phyloP scores from a whole-genome alignment of 2,329 filamentous ascomycete species.

The Cercospora sojina region DNA sequence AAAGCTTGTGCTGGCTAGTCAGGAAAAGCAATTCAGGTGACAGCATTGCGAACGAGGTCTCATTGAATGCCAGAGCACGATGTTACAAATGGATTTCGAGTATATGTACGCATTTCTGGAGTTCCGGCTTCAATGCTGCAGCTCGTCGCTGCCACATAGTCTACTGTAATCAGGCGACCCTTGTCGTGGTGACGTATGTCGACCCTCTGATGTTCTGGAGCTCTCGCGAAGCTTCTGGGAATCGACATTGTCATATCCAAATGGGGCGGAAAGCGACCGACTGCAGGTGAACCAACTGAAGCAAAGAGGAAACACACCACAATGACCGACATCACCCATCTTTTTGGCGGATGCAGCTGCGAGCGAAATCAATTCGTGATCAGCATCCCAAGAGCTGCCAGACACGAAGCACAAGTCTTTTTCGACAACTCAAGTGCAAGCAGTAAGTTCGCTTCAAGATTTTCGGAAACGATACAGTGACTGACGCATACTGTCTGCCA shows the following conservation, averaged over 20 bases:
- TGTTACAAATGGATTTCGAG: not conserved
- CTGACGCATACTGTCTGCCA: constrained; percentile 36
- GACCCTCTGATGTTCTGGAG: not conserved
- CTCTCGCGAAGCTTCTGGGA: constrained; percentile 5
- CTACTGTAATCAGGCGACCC: not conserved
- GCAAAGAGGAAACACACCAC: not conserved
- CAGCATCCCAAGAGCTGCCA: constrained; percentile 59
- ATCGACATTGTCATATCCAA: not conserved
- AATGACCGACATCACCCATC: constrained; percentile 27
- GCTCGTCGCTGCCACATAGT: not conserved
- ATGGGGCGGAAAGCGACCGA: not conserved
- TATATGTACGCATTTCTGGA: constrained; percentile 12
- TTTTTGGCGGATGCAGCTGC: constrained; percentile 79
- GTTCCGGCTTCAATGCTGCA: not conserved
- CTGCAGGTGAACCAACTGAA: no score
- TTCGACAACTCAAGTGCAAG: constrained; percentile 70
- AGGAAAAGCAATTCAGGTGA: not conserved
- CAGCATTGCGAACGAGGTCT: not conserved
- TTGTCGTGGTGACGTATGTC: constrained; percentile 2
- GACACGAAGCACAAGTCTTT: constrained; percentile 63
- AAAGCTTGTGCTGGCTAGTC: not conserved
- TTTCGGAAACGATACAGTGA: not conserved
- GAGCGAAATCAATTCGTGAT: constrained; percentile 82
- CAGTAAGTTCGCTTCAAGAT: constrained; percentile 58
- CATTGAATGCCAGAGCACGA: not conserved